Evolutionary conservation across 2,329 filamentous ascomycete genomes (phyloP).

Genomic region (Blastomyces percursus): DNA sequence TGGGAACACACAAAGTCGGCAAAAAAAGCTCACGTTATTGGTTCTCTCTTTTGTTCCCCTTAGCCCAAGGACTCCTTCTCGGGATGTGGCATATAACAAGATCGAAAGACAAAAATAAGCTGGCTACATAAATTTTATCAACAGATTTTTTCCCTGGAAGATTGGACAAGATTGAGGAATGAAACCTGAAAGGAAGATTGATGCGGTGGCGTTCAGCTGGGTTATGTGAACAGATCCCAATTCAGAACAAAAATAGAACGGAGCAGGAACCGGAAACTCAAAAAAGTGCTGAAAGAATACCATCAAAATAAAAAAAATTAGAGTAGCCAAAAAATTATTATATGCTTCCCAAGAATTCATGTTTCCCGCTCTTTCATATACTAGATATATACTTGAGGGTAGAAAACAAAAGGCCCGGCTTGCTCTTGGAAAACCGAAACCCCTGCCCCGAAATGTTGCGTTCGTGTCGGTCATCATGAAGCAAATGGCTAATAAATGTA

Average conservation of each 20-base stretch:
- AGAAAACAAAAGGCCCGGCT: background rate
- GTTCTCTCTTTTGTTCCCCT: background rate
- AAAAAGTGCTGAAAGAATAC: background rate
- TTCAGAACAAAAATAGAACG: background rate
- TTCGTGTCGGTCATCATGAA: constrained; percentile 3
- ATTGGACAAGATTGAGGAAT: background rate
- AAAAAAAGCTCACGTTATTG: constrained; percentile 1
- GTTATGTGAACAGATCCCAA: background rate
- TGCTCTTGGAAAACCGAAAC: background rate
- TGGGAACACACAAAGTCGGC: background rate
- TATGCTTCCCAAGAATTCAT: background rate
- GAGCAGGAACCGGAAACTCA: background rate
- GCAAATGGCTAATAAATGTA: background rate
- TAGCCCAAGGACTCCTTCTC: background rate
- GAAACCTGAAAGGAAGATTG: background rate
- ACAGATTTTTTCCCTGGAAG: no score
- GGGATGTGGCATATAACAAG: background rate
- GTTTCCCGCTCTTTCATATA: background rate
- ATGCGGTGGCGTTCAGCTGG: background rate
- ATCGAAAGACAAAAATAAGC: background rate
- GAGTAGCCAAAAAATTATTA: background rate
- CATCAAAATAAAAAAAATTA: background rate
- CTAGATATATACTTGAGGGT: background rate
- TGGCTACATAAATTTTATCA: background rate
- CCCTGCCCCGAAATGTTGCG: background rate